Conservation (phyloP, 2,329 filamentous ascomycete genomes). For the Ophidiomyces ophidiicola region DNA sequence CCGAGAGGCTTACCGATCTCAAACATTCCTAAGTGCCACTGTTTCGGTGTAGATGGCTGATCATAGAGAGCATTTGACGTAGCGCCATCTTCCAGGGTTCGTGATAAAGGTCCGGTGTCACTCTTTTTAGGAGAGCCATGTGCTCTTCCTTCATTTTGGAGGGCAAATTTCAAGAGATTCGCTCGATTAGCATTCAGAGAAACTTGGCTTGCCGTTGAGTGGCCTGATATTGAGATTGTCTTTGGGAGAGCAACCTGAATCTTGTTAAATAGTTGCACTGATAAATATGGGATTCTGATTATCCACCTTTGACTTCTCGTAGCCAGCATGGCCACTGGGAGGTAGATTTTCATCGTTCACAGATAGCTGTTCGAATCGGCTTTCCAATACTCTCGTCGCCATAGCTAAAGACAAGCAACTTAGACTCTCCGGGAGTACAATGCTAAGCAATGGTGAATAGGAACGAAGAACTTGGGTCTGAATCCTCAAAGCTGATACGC, state of each 20-base stretch:
- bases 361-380: conserved; percentile 78
- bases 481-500: too few relatives aligned
- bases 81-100: conserved; percentile 40
- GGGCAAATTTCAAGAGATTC: conserved; percentile 73
- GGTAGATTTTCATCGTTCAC: conserved; percentile 79
- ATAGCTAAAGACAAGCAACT: conserved; percentile 33
- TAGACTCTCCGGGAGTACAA: background rate
- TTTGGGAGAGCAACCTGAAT: conserved; percentile 5
- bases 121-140: conserved; percentile 50
- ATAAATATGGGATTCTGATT: background rate
- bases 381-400: conserved; percentile 68
- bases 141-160: conserved; percentile 47
- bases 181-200: conserved; percentile 49
- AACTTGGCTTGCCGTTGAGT: conserved; percentile 25
- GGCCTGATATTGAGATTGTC: background rate
- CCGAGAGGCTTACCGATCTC: conserved; percentile 78
- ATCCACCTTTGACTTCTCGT: conserved; percentile 65
- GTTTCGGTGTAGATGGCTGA: conserved; percentile 40
- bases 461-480: background rate
- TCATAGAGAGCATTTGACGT: conserved; percentile 40
- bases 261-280: background rate
- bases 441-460: background rate
- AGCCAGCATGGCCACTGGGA: conserved; percentile 40
- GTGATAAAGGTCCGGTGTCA: conserved; percentile 32
- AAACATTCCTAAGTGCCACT: conserved; percentile 87